Conservation (phyloP, 108 stramenopile genomes). For the Stephanodiscus minutulus region DNA sequence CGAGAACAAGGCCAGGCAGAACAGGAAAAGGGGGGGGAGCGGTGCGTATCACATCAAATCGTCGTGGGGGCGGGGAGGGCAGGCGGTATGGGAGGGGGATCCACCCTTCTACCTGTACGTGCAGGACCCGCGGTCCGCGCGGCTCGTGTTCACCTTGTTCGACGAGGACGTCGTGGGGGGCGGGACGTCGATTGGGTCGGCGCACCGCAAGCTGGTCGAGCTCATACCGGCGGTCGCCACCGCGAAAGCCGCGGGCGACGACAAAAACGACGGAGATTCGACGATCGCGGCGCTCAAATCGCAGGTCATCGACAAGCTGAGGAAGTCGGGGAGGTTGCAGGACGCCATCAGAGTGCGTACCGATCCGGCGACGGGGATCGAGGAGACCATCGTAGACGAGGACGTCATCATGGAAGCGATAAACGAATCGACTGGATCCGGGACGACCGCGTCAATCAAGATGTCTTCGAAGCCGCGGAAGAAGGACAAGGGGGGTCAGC, state of each 20-base stretch:
- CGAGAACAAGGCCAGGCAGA: slow-evolving; percentile 52
- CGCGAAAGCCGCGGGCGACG: neutral
- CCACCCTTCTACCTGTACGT: slow-evolving; percentile 83
- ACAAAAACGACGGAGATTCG: no score
- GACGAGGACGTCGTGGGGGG: slow-evolving; percentile 78
- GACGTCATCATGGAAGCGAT: slow-evolving; percentile 51
- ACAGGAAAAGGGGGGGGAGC: slow-evolving; percentile 49
- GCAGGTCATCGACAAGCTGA: slow-evolving; percentile 49
- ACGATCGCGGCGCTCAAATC: slow-evolving; percentile 50
- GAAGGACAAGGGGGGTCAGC: slow-evolving; percentile 79
- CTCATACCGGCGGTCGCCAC: slow-evolving; percentile 52
- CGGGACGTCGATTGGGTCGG: slow-evolving; percentile 61
- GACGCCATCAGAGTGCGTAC: slow-evolving; percentile 31
- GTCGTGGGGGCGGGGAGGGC: slow-evolving; percentile 65
- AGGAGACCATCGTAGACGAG: slow-evolving; percentile 38
- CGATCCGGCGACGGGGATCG: slow-evolving; percentile 46
- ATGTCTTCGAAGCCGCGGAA: slow-evolving; percentile 78
- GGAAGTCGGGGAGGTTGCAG: slow-evolving; percentile 29
- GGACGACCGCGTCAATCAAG: slow-evolving; percentile 47
- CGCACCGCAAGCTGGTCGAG: slow-evolving; percentile 53
- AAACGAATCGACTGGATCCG: slow-evolving; percentile 59
- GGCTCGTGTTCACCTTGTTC: slow-evolving; percentile 72
- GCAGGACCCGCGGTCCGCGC: slow-evolving; percentile 66
- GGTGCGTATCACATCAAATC: slow-evolving; percentile 75
- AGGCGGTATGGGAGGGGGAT: slow-evolving; percentile 74